phyloP scores from a whole-genome alignment of 1,284 basidiomycete genomes.

The Ceratobasidium sp. region DNA sequence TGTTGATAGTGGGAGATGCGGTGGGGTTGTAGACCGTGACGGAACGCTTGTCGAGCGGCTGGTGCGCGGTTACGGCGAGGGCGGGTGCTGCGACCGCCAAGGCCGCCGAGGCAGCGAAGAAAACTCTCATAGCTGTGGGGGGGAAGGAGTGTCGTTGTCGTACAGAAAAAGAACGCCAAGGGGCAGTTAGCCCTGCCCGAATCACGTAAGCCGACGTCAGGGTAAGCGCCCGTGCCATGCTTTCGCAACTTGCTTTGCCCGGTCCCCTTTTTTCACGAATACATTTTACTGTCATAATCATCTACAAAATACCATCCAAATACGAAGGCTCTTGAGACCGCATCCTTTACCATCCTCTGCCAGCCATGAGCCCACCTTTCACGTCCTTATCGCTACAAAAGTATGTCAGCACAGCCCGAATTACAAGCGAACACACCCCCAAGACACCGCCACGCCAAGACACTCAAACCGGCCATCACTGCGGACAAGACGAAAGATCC shows the following conservation, averaged over 20 bases:
- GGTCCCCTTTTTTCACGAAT: background rate
- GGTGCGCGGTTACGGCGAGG: constrained; percentile 27
- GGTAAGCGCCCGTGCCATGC: constrained; percentile 8
- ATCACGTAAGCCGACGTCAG: constrained; percentile 32
- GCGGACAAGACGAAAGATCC: background rate
- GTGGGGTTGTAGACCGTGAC: constrained; percentile 48
- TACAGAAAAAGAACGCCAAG: constrained; percentile 43
- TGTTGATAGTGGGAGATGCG: constrained; percentile 51
- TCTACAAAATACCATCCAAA: constrained; percentile 17
- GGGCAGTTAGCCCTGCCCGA: constrained; percentile 4
- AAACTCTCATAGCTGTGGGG: constrained; percentile 9
- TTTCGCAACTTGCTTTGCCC: background rate
- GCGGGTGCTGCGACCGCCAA: constrained; percentile 17
- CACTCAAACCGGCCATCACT: background rate
- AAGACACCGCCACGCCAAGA: constrained; percentile 23
- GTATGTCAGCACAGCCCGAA: constrained; percentile 2
- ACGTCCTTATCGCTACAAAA: constrained; percentile 66
- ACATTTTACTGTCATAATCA: constrained; percentile 4
- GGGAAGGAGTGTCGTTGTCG: constrained; percentile 42
- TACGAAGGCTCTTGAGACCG: background rate
- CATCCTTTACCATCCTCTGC: constrained; percentile 63
- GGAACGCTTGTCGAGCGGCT: constrained; percentile 14
- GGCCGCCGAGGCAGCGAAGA: constrained; percentile 38
- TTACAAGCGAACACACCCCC: background rate
- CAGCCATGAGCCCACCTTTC: constrained; percentile 69